Evolutionary conservation across 768 basidiomycete species (phyloP), one percentile per base, ranked within the genome.

Genomic region (Kwoniella sp.): DNA sequence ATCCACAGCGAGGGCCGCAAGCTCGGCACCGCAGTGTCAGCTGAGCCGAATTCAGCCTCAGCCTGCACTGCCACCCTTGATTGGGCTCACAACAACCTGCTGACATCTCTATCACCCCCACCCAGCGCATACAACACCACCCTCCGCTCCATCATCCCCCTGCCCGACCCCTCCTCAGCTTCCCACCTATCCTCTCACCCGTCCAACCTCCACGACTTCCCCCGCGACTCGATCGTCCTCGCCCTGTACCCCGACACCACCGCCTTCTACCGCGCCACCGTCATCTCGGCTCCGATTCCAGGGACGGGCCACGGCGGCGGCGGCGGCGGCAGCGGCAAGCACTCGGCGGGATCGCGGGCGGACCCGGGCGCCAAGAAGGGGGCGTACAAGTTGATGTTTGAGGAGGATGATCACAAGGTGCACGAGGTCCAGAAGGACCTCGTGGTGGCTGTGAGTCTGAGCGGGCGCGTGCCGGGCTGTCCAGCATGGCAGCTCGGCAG

Each of bases 221-320:
- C 75, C 0, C 27, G 50, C 5, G 66, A 66, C 1, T 62, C 69
- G 0, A 45, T 53, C 17, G 75, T 77, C 31, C 67, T 77, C 49
- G 77, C 73, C 7, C 58, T 76, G 15, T 78, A 77, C 38, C 77
- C 77, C 11, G 77, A 76, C 25, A 78, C 77, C 17, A 77, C 76
- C 0, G 65, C 71, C 0, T 77, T 78, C 60, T 78, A 78, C 56
- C 62, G 64, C 2, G 77, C 75, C 14, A 59, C 61, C 3, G 73
- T 78, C 32, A 54, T 71, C 0, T 43, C 63, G 2, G 46, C 65
- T 2, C 63, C 69, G 3, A 38, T 61, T 8, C 57, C 61, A 15
- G 60, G 59, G 1, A 54, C 56, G 17, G 57, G 68, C 20, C 56
- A 47, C 23, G 54, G 68, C 28, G 57, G 59, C n/a, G 45, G 60